Conservation (phyloP, 208 protist genomes). For the Wallacemonas sp. region DNA sequence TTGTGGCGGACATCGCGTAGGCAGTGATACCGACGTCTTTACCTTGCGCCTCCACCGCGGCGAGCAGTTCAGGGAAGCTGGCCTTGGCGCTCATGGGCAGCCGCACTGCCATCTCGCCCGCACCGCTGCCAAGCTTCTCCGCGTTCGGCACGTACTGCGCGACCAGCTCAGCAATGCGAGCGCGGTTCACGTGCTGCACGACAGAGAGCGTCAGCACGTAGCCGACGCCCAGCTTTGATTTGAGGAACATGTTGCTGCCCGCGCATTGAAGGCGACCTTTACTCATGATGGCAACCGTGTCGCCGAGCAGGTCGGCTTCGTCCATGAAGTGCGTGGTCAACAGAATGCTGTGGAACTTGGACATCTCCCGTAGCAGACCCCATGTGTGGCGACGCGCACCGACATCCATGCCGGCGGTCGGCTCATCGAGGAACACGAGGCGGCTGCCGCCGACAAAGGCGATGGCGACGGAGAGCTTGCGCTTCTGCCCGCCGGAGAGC, state of each 20-base stretch:
- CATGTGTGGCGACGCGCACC: constrained; percentile 48
- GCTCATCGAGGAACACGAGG: constrained; percentile 78
- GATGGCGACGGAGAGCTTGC: constrained; percentile 65
- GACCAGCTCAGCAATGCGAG: constrained; percentile 13
- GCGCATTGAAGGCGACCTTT: constrained; percentile 53
- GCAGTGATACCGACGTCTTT: constrained; percentile 30
- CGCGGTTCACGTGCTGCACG: constrained; percentile 21
- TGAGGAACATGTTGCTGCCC: constrained; percentile 64
- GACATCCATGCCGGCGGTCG: constrained; percentile 73
- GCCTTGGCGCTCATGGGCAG: constrained; percentile 43
- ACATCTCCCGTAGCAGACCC: constrained; percentile 37
- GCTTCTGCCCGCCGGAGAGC: constrained; percentile 71
- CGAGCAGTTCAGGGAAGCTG: constrained; percentile 40
- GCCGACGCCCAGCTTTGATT: constrained; percentile 51
- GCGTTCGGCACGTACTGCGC: constrained; percentile 21
- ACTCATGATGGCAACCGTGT: constrained; percentile 93
- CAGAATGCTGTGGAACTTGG: constrained; percentile 21
- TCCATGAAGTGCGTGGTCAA: constrained; percentile 91
- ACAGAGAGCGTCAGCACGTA: constrained; percentile 53
- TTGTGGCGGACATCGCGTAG: constrained; percentile 62
- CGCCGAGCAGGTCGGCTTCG: constrained; percentile 92
- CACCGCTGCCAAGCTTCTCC: constrained; percentile 25
- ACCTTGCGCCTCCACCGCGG: constrained; percentile 30
- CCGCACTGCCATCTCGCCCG: constrained; percentile 35
- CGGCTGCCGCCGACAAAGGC: constrained; percentile 58